Percentiles rank a stretch among this genome's conserved stretches.
These are phyloP conservation scores for Trifolium subterraneum DNA, from an alignment of 306 rosid genomes.

Conservation along the genomic window DNA sequence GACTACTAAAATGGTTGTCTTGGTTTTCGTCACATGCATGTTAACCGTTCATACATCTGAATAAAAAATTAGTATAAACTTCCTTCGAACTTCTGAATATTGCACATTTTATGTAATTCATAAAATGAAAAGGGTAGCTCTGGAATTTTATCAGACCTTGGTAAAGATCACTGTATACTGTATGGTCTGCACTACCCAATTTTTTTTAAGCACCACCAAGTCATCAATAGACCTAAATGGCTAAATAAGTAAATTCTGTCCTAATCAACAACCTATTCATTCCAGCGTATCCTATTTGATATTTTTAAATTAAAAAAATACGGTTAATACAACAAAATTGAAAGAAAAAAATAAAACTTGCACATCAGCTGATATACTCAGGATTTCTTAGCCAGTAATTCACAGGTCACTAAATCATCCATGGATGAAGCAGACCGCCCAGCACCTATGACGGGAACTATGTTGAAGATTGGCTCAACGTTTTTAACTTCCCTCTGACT, in stretches of 20 bases:
- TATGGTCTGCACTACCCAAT: background rate
- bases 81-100: too few relatives aligned
- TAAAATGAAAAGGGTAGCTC: background rate
- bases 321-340: background rate
- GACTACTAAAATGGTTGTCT: too few relatives aligned
- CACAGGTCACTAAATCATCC: constrained; percentile 76
- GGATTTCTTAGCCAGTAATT: constrained; percentile 69
- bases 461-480: constrained; percentile 77
- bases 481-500: background rate
- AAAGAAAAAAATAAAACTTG: background rate
- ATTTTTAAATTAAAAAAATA: background rate
- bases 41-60: too few relatives aligned
- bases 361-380: constrained; percentile 37
- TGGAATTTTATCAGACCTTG: background rate
- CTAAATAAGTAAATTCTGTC: constrained; percentile 18
- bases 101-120: too few relatives aligned
- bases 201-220: background rate
- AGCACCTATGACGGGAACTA: constrained; percentile 81
- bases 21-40: too few relatives aligned
- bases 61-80: too few relatives aligned
- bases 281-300: constrained; percentile 1
- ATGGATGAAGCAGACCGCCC: constrained; percentile 70
- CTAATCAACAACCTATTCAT: constrained; percentile 24
- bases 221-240: background rate
- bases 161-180: background rate